Percentiles rank a stretch among this genome's conserved stretches.
These are phyloP conservation scores for Russula ochroleuca DNA, from an alignment of 768 basidiomycete species.

Conservation along the genomic window DNA sequence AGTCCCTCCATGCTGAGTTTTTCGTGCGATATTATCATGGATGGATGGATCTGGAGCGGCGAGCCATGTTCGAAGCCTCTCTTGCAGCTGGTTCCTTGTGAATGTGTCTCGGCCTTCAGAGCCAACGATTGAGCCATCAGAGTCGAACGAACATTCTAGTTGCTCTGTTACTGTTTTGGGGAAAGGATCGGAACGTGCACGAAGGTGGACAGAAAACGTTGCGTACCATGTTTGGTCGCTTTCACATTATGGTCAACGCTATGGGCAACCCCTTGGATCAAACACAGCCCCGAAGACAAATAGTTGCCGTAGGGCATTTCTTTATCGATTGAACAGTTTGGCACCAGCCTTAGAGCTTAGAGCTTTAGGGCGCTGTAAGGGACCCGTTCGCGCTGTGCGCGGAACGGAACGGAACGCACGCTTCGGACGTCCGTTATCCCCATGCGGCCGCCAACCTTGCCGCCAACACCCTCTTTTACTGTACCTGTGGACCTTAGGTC, in stretches of 20 bases:
- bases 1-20: not conserved
- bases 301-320: too few species aligned
- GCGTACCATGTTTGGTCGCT: not conserved
- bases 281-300: too few species aligned
- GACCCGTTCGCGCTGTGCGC: too few species aligned
- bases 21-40: conserved; percentile 7
- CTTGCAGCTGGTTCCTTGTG: not conserved
- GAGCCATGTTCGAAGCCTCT: not conserved
- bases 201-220: not conserved
- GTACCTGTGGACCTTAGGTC: too few species aligned
- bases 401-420: too few species aligned
- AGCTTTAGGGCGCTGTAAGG: too few species aligned
- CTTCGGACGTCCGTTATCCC: too few species aligned
- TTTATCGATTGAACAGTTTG: too few species aligned
- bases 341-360: too few species aligned
- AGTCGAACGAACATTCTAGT: not conserved
- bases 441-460: too few species aligned
- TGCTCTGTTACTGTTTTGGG: not conserved
- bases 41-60: conserved; percentile 13
- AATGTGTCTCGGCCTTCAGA: too few species aligned
- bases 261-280: not conserved
- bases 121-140: not conserved
- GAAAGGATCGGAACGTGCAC: not conserved
- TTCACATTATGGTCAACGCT: not conserved
- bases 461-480: too few species aligned